Conservation (phyloP, 495 filamentous ascomycete genomes). For the Lasiosphaeria miniovina region DNA sequence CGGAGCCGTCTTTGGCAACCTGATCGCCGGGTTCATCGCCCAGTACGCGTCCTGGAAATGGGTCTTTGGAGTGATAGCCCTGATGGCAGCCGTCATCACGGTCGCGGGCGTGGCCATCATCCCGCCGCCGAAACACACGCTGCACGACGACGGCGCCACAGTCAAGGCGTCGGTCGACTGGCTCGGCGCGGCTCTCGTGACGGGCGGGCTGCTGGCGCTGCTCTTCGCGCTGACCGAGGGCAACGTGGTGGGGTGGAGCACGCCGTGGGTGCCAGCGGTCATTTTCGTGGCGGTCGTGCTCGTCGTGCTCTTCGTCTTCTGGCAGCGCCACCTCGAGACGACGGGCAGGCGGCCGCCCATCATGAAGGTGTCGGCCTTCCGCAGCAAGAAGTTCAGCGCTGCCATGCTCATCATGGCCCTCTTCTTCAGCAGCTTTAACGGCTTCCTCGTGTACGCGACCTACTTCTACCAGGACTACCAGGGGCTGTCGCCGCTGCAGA, state of each 20-base stretch:
- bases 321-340: conserved; percentile 60
- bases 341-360: conserved; percentile 42
- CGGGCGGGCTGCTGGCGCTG: conserved; percentile 58
- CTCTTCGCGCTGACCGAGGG: conserved; percentile 64
- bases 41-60: conserved; percentile 58
- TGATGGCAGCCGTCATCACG: conserved; percentile 59
- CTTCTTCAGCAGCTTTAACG: conserved; percentile 60
- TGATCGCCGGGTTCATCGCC: conserved; percentile 52
- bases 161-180: conserved; percentile 54
- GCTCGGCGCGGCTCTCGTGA: conserved; percentile 60
- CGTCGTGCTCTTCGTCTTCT: conserved; percentile 57
- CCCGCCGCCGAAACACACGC: conserved; percentile 48
- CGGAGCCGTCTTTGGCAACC: conserved; percentile 54
- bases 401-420: conserved; percentile 59
- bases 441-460: conserved; percentile 57
- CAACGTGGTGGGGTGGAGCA: conserved; percentile 64
- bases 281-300: conserved; percentile 61
- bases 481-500: conserved; percentile 51
- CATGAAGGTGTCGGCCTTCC: conserved; percentile 58
- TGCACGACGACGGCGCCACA: conserved; percentile 25
- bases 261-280: conserved; percentile 61
- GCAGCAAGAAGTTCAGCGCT: conserved; percentile 49
- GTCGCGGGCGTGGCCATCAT: conserved; percentile 62
- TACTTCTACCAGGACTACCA: conserved; percentile 63
- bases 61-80: conserved; percentile 64